These are phyloP conservation scores for Teratosphaeria destructans DNA, from an alignment of 2,329 filamentous ascomycete species.

Conservation along the genomic window DNA sequence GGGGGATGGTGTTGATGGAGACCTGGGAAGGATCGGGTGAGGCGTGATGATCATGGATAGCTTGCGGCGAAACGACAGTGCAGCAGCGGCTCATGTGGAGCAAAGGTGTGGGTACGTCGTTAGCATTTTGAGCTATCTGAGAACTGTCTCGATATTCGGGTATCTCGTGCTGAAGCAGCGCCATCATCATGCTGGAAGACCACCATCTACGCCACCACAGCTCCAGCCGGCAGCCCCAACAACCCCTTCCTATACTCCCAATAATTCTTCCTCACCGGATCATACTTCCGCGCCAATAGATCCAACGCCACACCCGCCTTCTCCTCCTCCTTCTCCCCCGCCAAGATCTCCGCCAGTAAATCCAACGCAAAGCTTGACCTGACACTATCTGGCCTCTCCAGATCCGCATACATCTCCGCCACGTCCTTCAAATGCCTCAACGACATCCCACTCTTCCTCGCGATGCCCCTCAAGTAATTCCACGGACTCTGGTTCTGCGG, in stretches of 20 bases:
- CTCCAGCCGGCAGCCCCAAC: slow-evolving; percentile 22
- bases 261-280: slow-evolving; percentile 82
- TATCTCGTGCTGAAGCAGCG: not conserved
- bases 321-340: slow-evolving; percentile 39
- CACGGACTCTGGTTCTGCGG: slow-evolving; percentile 92
- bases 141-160: not conserved
- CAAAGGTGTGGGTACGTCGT: not conserved
- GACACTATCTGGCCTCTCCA: slow-evolving; percentile 41
- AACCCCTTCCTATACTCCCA: slow-evolving; percentile 66
- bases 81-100: not conserved
- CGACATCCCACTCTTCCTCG: slow-evolving; percentile 52
- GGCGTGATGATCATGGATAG: not conserved
- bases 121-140: not conserved
- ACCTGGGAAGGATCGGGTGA: not conserved
- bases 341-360: slow-evolving; percentile 58
- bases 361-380: slow-evolving; percentile 57
- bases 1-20: not conserved
- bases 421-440: slow-evolving; percentile 43
- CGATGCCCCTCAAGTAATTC: slow-evolving; percentile 76
- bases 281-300: slow-evolving; percentile 73
- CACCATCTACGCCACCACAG: not conserved
- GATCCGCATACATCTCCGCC: slow-evolving; percentile 43
- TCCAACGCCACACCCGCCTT: slow-evolving; percentile 61
- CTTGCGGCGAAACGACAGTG: not conserved
- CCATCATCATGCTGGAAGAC: not conserved